These are phyloP conservation scores for Litchi chinensis DNA, from an alignment of 345 rosid genomes.

Conservation along the genomic window DNA sequence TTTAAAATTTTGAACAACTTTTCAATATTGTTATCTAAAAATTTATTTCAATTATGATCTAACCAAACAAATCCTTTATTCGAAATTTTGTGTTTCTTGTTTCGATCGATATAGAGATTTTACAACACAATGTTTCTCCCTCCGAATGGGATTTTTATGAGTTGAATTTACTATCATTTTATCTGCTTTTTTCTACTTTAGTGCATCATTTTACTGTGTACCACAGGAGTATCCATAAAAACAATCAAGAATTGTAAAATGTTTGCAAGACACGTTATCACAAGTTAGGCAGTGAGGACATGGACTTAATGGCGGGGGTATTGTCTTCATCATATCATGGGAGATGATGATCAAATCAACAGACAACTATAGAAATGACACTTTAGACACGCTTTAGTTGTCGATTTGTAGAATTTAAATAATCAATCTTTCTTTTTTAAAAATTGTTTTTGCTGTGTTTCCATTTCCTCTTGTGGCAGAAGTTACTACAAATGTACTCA, in stretches of 20 bases:
- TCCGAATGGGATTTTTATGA: background rate
- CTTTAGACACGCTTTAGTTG: background rate
- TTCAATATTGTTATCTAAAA: too few species aligned
- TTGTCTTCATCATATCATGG: too few species aligned
- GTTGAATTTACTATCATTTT: too few species aligned
- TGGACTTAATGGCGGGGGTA: background rate
- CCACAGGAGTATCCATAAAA: background rate
- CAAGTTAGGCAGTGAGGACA: background rate
- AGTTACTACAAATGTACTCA: constrained; percentile 51
- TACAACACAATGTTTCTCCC: background rate
- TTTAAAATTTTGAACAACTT: too few species aligned
- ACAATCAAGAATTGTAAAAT: background rate
- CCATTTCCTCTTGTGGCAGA: constrained; percentile 29
- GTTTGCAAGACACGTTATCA: background rate
- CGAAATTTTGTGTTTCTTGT: background rate
- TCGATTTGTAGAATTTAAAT: background rate
- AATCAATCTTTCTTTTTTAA: background rate
- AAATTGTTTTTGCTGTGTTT: background rate
- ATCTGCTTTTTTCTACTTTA: background rate
- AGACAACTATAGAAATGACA: background rate
- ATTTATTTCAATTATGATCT: background rate
- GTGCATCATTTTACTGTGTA: background rate
- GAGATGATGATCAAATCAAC: too few species aligned
- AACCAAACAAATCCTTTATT: background rate
- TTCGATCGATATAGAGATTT: background rate